phyloP scores from a whole-genome alignment of 2,329 filamentous ascomycete genomes.

The Triangularia verruculosa region DNA sequence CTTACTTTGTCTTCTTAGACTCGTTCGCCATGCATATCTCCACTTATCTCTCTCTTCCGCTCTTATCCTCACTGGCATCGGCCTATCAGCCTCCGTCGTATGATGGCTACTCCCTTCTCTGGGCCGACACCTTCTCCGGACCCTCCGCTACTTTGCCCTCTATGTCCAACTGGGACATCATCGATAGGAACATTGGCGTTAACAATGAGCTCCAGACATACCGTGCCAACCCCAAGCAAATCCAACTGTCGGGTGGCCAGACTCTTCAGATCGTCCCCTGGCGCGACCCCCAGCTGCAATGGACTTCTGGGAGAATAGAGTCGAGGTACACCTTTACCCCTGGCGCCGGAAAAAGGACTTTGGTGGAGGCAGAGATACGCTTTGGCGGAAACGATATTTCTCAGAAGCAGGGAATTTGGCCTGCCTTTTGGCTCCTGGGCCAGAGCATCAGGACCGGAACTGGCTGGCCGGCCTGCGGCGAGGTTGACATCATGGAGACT shows the following conservation, averaged over 20 bases:
- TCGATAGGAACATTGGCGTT: constrained; percentile 42
- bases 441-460: constrained; percentile 45
- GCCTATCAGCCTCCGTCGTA: constrained; percentile 40
- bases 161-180: constrained; percentile 44
- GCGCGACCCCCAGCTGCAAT: constrained; percentile 33
- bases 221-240: constrained; percentile 42
- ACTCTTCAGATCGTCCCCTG: constrained; percentile 52
- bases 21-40: constrained; percentile 17
- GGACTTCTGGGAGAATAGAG: constrained; percentile 52
- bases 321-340: constrained; percentile 46
- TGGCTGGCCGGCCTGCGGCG: constrained; percentile 48
- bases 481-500: constrained; percentile 51
- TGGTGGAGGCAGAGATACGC: constrained; percentile 45
- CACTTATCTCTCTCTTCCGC: constrained; percentile 10
- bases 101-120: constrained; percentile 42
- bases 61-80: constrained; percentile 24
- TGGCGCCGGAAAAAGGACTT: constrained; percentile 37
- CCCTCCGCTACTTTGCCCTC: constrained; percentile 38
- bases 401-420: constrained; percentile 50
- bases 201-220: constrained; percentile 54
- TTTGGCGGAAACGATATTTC: constrained; percentile 39
- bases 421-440: constrained; percentile 53
- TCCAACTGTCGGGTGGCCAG: constrained; percentile 48
- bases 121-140: constrained; percentile 46
- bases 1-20: background rate